A percentile compares a stretch with the other conserved stretches of the same genome.
These are phyloP conservation scores for Gymnopus androsaceus DNA, from an alignment of 1,284 basidiomycete species.

Conservation along the genomic window DNA sequence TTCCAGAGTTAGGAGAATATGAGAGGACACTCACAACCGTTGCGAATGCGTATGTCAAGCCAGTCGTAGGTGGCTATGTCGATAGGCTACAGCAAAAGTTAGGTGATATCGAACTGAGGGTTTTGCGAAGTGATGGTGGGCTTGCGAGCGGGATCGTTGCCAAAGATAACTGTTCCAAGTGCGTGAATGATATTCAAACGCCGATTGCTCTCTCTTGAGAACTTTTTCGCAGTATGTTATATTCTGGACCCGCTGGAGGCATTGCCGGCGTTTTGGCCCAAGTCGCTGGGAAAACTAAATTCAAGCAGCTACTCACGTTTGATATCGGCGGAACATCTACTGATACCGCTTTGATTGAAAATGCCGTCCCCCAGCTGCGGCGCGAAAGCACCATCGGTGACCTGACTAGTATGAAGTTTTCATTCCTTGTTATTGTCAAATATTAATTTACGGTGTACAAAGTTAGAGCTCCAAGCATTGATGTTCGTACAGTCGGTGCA, in stretches of 20 bases:
- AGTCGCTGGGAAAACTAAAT: constrained; percentile 26
- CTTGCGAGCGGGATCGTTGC: constrained; percentile 26
- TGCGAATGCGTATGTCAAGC: constrained; percentile 31
- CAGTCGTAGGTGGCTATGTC: constrained; percentile 27
- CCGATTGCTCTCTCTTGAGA: neutral
- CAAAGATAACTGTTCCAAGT: constrained; percentile 26
- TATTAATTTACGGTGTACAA: neutral
- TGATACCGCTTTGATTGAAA: constrained; percentile 23
- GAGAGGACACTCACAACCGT: constrained; percentile 35
- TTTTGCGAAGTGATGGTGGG: constrained; percentile 32
- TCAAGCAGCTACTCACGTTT: constrained; percentile 32
- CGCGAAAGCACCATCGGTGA: constrained; percentile 27
- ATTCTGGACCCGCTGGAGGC: constrained; percentile 30
- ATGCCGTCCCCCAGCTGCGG: constrained; percentile 28
- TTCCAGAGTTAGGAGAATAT: constrained; percentile 34
- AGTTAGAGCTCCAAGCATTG: constrained; percentile 30
- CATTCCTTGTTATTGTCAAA: neutral
- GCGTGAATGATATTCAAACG: neutral
- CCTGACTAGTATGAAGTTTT: constrained; percentile 22
- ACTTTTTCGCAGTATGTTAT: constrained; percentile 2
- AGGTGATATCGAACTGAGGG: constrained; percentile 24
- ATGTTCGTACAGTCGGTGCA: constrained; percentile 34
- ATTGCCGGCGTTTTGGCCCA: constrained; percentile 29
- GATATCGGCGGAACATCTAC: constrained; percentile 34
- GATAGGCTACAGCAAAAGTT: constrained; percentile 25